Evolutionary conservation across 2,329 filamentous ascomycete species (phyloP).

Genomic region (Talaromyces sp.): DNA sequence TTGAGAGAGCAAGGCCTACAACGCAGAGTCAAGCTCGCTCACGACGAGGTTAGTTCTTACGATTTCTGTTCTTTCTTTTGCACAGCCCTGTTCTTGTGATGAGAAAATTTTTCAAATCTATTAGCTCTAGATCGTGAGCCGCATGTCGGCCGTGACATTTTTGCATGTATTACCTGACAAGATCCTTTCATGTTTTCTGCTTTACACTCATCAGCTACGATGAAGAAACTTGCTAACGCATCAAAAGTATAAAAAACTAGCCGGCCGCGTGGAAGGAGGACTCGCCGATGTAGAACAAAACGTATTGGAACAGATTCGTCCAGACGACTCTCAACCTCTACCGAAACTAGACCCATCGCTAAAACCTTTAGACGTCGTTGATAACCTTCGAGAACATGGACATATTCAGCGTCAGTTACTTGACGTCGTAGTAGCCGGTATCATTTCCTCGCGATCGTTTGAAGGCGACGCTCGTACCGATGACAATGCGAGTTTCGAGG

Average conservation of each 20-base stretch:
- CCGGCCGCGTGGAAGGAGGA: constrained; percentile 30
- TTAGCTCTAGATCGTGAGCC: constrained; percentile 87
- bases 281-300: constrained; percentile 31
- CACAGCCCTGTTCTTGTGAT: constrained; percentile 40
- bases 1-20: constrained; percentile 39
- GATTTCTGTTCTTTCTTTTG: constrained; percentile 13
- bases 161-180: constrained; percentile 55
- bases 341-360: constrained; percentile 57
- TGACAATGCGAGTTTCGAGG: constrained; percentile 27
- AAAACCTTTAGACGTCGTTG: constrained; percentile 58
- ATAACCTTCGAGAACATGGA: constrained; percentile 57
- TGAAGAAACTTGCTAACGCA: constrained; percentile 27
- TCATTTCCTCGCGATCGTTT: constrained; percentile 19
- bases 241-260: constrained; percentile 36
- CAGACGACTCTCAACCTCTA: constrained; percentile 31
- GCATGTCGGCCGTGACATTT: constrained; percentile 60
- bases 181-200: constrained; percentile 30
- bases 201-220: constrained; percentile 16
- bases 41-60: constrained; percentile 36
- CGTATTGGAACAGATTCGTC: constrained; percentile 30
- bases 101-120: constrained; percentile 42
- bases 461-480: constrained; percentile 8
- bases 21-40: constrained; percentile 36
- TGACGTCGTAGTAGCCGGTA: constrained; percentile 35
- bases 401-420: constrained; percentile 58